These are phyloP conservation scores for Serendipita sp. DNA, from an alignment of 768 basidiomycete species.

Conservation along the genomic window DNA sequence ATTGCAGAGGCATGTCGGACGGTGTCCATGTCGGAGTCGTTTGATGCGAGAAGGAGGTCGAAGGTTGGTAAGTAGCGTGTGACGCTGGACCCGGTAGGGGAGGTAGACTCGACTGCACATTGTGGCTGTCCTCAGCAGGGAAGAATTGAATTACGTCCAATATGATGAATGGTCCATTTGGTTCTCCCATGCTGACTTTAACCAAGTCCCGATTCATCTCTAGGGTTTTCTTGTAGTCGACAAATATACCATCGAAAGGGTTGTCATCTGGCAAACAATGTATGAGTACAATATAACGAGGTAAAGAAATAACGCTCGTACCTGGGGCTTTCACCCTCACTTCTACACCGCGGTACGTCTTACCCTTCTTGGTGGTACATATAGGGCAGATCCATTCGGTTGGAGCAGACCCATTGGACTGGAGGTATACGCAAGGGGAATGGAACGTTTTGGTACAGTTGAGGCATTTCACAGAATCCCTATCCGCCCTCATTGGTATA, in stretches of 20 bases:
- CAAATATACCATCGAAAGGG: neutral
- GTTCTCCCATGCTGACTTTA: neutral
- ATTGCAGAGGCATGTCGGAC: neutral
- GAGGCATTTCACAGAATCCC: neutral
- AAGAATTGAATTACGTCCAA: neutral
- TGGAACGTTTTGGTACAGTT: neutral
- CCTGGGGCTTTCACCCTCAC: neutral
- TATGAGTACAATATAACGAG: neutral
- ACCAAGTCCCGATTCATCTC: neutral
- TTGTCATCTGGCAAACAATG: neutral
- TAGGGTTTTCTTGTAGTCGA: neutral
- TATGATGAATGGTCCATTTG: neutral
- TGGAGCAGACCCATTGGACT: neutral
- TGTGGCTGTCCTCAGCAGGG: conserved; percentile 1
- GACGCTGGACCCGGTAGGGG: neutral
- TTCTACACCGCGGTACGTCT: neutral
- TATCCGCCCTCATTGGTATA: neutral
- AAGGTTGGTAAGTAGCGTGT: no score
- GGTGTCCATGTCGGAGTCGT: neutral
- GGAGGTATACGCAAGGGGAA: neutral
- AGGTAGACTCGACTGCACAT: neutral
- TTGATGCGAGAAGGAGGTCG: no score
- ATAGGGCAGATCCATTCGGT: neutral
- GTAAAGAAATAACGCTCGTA: neutral
- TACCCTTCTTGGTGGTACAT: neutral